phyloP scores from a whole-genome alignment of 768 basidiomycete species.

The Naganishia kalamii region DNA sequence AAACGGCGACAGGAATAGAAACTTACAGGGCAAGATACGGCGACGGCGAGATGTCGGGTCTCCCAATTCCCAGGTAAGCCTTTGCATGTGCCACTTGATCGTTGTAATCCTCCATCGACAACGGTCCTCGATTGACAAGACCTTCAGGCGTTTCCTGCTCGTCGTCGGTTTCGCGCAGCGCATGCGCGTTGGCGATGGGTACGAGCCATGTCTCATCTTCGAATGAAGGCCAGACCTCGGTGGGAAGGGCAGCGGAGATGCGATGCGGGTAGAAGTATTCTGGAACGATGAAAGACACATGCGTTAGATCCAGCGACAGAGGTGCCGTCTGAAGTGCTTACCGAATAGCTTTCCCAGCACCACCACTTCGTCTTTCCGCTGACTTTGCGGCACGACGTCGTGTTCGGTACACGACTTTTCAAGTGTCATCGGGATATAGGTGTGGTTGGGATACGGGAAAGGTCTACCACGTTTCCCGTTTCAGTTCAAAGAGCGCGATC shows the following conservation, averaged over 20 bases:
- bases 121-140: constrained; percentile 24
- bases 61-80: constrained; percentile 38
- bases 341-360: constrained; percentile 12
- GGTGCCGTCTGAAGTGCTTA: not conserved
- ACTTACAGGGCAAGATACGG: constrained; percentile 38
- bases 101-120: constrained; percentile 29
- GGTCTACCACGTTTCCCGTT: too few relatives aligned
- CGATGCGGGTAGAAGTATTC: constrained; percentile 15
- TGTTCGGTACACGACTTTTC: not conserved
- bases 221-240: not conserved
- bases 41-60: constrained; percentile 36
- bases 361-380: constrained; percentile 8
- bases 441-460: constrained; percentile 5
- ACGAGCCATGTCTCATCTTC: not conserved
- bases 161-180: not conserved
- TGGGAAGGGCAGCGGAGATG: not conserved
- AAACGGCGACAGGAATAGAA: not conserved
- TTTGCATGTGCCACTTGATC: constrained; percentile 34
- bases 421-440: not conserved
- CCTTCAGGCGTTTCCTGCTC: not conserved
- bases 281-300: not conserved
- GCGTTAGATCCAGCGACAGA: not conserved
- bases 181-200: not conserved
- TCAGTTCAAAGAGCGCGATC: too few relatives aligned
- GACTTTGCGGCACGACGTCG: not conserved